phyloP scores from a whole-genome alignment of 2,329 filamentous ascomycete species.

The Aureobasidium sp. region DNA sequence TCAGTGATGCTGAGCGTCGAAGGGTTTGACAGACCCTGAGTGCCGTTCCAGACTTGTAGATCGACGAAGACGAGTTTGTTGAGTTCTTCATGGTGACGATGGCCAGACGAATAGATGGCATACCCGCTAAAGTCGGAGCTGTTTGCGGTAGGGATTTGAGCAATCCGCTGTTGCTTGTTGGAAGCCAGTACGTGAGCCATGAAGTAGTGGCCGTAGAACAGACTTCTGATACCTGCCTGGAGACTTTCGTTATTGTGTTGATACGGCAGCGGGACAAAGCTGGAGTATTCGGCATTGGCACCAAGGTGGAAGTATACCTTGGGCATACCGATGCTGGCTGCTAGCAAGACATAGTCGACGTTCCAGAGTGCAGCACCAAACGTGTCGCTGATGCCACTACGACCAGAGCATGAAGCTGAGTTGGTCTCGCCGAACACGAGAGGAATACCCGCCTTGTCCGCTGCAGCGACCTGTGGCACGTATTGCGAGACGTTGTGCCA shows the following conservation, averaged over 20 bases:
- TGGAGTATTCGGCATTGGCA: slow-evolving; percentile 19
- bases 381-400: slow-evolving; percentile 20
- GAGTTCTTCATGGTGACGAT: neutral
- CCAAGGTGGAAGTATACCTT: slow-evolving; percentile 20
- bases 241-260: neutral
- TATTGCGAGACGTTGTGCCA: slow-evolving; percentile 17
- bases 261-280: neutral
- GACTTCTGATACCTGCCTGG: neutral
- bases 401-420: slow-evolving; percentile 23
- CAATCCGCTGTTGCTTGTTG: neutral
- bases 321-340: slow-evolving; percentile 19
- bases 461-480: slow-evolving; percentile 14
- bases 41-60: slow-evolving; percentile 7
- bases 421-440: slow-evolving; percentile 24
- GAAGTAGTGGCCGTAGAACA: slow-evolving; percentile 8
- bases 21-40: neutral
- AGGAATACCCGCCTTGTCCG: slow-evolving; percentile 9
- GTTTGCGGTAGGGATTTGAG: neutral
- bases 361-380: slow-evolving; percentile 22
- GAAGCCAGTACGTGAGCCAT: slow-evolving; percentile 9
- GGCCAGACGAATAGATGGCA: neutral
- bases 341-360: slow-evolving; percentile 20
- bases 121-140: slow-evolving; percentile 1
- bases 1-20: slow-evolving; percentile 1
- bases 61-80: slow-evolving; percentile 4